Base-by-base conservation (phyloP, 1,284 basidiomycete species). In the Chalciporus piperatoides region DNA sequence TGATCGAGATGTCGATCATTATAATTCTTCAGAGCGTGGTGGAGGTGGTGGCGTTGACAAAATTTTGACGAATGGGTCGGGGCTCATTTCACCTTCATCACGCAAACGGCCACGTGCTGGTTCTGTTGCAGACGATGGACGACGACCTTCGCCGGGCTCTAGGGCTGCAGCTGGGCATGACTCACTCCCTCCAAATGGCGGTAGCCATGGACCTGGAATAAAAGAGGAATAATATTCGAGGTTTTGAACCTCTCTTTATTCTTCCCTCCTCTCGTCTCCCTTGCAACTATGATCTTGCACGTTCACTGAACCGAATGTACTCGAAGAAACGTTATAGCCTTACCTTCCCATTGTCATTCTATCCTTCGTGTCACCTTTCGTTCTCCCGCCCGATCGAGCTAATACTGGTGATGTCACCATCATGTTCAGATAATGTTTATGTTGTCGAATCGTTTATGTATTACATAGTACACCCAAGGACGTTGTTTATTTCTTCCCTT, bases 91-190 rank as follows among this genome's bases (percentile, higher is more conserved):
- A 6, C 58, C 63, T 6, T 51, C 52, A 6, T 59, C 62, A 6
- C 66, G 67, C 52, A 64, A 65, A 42, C 67, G 63, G 44, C 53
- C 52, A 11, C 67, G 63, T 7, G 30, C 64, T 12, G 46, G 50
- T 43, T 65, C 63, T 9, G 4, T 36, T 14, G 49, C 36, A 4
- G 54, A 51, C 10, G 61, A 68, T 21, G 45, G 33, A 12, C 49
- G 54, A 43, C 54, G 62, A 40, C 49, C 45, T 14, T 68, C 63
- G 10, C 65, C 63, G 10, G 47, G n/a, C 28, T 49, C 36, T 11
- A 58, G 62, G 41, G 32, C 30, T 30, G 63, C 51, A 11, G 39
- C 37, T n/a, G 47, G 46, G 5, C 59, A 42, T 5, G 54, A 57
- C 27, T 11, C 46, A 6, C 19, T 64, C 8, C 56, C 53, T 30